These are phyloP conservation scores for Solanum chilense DNA, from an alignment of 257 asterid genomes.

Conservation along the genomic window DNA sequence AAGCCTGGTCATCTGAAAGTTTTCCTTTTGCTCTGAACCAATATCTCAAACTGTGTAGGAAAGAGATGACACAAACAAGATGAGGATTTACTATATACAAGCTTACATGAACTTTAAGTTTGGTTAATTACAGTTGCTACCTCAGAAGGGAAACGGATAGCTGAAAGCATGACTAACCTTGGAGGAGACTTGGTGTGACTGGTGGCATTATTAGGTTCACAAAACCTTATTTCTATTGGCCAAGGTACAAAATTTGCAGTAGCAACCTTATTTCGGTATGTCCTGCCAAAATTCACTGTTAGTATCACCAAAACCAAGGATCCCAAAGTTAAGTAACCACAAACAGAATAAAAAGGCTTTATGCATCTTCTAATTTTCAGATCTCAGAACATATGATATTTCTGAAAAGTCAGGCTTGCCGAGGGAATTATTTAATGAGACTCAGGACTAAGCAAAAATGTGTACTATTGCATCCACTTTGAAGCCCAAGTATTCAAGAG, in stretches of 20 bases:
- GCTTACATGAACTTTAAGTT: background rate
- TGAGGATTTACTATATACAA: background rate
- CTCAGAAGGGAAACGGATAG: slow-evolving; percentile 3
- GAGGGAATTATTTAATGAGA: background rate
- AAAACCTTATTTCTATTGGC: slow-evolving; percentile 90
- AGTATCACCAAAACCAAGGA: background rate
- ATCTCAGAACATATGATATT: background rate
- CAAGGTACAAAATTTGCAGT: slow-evolving; percentile 56
- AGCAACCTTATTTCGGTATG: slow-evolving; percentile 81
- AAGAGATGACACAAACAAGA: background rate
- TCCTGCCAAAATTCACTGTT: slow-evolving; percentile 36
- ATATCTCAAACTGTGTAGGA: slow-evolving; percentile 58
- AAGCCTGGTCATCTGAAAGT: slow-evolving; percentile 86
- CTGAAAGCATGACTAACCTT: slow-evolving; percentile 37
- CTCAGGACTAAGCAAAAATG: background rate
- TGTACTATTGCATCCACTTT: background rate
- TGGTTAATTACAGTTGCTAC: background rate
- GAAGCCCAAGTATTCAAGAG: background rate
- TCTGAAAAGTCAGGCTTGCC: background rate
- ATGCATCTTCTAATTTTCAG: background rate
- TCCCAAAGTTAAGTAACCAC: background rate
- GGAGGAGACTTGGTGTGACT: slow-evolving; percentile 75
- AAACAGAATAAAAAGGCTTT: background rate
- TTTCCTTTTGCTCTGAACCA: slow-evolving; percentile 94
- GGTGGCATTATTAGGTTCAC: slow-evolving; percentile 59